Evolutionary conservation across 306 rosid genomes (phyloP), one percentile per base, ranked within the genome.

Genomic region (Carpinus fangiana): DNA sequence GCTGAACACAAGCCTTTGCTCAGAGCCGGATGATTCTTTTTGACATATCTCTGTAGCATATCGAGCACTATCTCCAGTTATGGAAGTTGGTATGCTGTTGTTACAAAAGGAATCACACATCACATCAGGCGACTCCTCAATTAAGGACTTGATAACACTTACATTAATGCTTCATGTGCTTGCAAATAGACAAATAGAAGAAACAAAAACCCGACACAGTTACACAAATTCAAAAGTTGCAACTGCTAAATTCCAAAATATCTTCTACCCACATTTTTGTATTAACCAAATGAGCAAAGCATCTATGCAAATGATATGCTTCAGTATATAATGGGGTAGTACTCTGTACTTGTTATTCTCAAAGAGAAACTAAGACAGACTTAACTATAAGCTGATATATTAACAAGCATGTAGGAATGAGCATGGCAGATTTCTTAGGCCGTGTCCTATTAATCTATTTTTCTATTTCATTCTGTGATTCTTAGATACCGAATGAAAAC

Each of bases 1-100:
- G 46, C 93, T 86, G 88, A 93, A 93, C 79, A 84, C 84, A 48
- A 90, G 83, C 81, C 88, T 84, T 62, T 91, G 90, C 79, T 78
- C 87, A 2, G 84, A 14, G 12, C 96, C 89, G 54, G 93, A 89
- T 57, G 89, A 75, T 71, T 96, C 96, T 77, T 82, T 93, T 80
- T 88, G 88, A 74, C 91, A 90, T 80, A 96, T 96, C 88, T 93
- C 97, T 12, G 99, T 91, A 0, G 91, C 91, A 20, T 91, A 93
- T 60, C 81, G 67, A 5, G 94, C 87, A 41, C 75, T 36, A 11
- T 85, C 81, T 53, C 80, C 88, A 12, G 55, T 4, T 41, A 41
- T 78, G 62, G 85, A 84, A 20, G 92, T 87, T 26, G 87, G 98
- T 83, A 96, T 90, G 73, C 99, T 96, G 98, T 8, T 73, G 81